Evolutionary conservation across 1,284 basidiomycete species (phyloP), one percentile per base, ranked within the genome.

Genomic region (Peniophora sp.): DNA sequence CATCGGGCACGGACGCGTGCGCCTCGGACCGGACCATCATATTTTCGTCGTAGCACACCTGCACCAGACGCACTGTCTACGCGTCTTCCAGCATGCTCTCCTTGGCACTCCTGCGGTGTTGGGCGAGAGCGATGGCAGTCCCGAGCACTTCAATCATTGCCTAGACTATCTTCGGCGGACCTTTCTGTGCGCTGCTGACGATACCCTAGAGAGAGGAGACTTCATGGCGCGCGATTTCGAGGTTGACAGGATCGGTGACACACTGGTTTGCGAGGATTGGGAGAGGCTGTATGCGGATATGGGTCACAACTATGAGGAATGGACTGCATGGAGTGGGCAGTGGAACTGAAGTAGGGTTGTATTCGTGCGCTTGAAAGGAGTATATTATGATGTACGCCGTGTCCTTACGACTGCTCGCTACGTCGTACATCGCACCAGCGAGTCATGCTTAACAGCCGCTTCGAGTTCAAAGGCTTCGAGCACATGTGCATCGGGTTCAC

Each of bases 151-250:
- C 20, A 59, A 63, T 5, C 69, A 73, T 47, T 73, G 69, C 51
- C 50, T 71, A 37, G 64, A 67, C 45, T 73, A 71, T 54, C 51
- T 72, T 41, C 58, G 66, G 6, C 60, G 63, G 54, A 59, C 55
- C 55, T 49, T 60, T 1, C 59, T 72, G 6, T 72, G 71, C 43
- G 53, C 60, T 11, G 64, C 71, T 6, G 67, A 69, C 47, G 56
- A 61, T 14, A 63, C 61, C 3, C 54, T 71, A 14, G 70, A 71
- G 37, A 56, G 58, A 0, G 62, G 58, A 3, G 65, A 69, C 49
- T 64, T 64, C 22, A 54, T 61, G 54, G 47, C 53, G 45, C 47
- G 52, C 10, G 58, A 63, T 50, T 61, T 56, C 43, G 49, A 49
- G 9, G 50, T 48, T 24, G 54, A 60, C 2, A 45, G 57, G 5